Evolutionary conservation across 352 stramenopile genomes (phyloP).

Genomic region (Globisporangium echinulatum): DNA sequence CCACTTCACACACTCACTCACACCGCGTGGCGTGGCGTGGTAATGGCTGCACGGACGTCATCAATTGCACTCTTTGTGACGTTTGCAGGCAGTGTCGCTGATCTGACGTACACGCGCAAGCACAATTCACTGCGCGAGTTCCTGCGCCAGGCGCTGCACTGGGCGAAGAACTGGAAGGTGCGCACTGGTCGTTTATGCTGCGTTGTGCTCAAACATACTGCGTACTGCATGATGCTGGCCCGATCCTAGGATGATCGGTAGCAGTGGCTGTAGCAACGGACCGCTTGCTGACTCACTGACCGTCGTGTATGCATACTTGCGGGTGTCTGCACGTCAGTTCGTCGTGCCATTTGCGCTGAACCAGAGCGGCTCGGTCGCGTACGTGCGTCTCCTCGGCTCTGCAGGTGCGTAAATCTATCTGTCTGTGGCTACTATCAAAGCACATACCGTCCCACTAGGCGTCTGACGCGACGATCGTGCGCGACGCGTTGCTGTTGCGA

Average conservation of each 20-base stretch:
- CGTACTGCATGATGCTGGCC: no score
- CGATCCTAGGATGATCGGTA: no score
- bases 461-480: no score
- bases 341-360: constrained; percentile 78
- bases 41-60: no score
- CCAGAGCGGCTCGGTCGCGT: constrained; percentile 77
- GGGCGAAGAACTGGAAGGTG: constrained; percentile 74
- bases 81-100: constrained; percentile 36
- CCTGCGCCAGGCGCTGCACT: constrained; percentile 31
- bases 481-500: no score
- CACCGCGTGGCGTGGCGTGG: no score
- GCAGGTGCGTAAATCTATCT: constrained; percentile 25
- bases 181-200: not conserved
- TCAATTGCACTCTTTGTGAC: not conserved
- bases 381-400: constrained; percentile 73
- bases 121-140: constrained; percentile 57
- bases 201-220: not conserved
- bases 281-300: not conserved
- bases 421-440: not conserved
- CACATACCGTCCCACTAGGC: no score
- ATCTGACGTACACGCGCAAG: constrained; percentile 47
- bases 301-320: not conserved
- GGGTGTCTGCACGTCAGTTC: constrained; percentile 31
- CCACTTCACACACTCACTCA: not conserved
- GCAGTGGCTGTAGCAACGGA: not conserved